Base-by-base conservation (phyloP, 2,329 filamentous ascomycete genomes). In the Curvularia hawaiiensis region DNA sequence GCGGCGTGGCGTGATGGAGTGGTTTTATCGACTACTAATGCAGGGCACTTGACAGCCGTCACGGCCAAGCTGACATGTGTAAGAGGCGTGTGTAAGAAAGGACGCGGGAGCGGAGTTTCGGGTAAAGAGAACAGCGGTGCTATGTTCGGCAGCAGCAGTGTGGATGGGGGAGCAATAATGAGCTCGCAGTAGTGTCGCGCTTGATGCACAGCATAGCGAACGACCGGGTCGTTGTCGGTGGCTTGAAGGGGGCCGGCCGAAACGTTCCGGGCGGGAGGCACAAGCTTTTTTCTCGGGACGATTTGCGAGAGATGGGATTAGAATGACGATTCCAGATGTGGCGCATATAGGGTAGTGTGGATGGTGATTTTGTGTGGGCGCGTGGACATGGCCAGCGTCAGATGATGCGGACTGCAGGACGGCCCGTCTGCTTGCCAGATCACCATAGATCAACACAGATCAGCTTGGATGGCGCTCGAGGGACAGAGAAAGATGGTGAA, bases 1-100 rank as follows among this genome's bases (percentile, higher is more conserved):
- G 55, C 58, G 48, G 54, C 58, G 44, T 51, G 58, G 58, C 58
- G 58, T 60, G 58, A 60, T 40, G 58, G 45, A 20, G 26, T 44
- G 18, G 30, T 51, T 45, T 46, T 30, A 33, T 38, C 49, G 53
- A 53, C 35, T 38, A 31, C 55, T 60, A 46, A 60, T 60, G 58
- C 58, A 60, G 55, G 55, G 55, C 31, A 44, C 18, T 33, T 11
- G 49, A 47, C 41, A 58, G 45, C 41, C 18, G 51, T 35, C 43
- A 33, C 49, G 18, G 45, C 44, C 33, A 50, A 38, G 39, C 53
- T 50, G 55, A 57, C 54, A 48, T 44, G 50, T 41, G 50, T 39
- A 51, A 24, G 39, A 44, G 10, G 30, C 9, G 6, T 31, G 30
- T 31, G 30, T 31, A 31, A 31, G 30, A 31, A 18, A 20, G 35